Conservation (phyloP, 2,329 filamentous ascomycete genomes). For the Juglanconis juglandina region DNA sequence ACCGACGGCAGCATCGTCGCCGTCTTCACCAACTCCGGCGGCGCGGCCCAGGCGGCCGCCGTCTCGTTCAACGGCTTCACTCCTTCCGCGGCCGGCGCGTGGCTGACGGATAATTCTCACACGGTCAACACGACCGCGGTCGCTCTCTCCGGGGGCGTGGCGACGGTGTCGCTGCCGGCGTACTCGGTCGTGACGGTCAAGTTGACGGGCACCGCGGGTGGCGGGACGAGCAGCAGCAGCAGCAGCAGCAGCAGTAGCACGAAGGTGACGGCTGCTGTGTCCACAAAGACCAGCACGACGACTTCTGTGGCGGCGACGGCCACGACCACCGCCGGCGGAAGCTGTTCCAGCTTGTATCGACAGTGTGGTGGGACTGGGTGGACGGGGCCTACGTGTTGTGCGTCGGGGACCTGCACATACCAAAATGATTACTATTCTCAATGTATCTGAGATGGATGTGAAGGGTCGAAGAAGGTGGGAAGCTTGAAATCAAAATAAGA, state of each 20-base stretch:
- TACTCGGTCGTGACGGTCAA: slow-evolving; percentile 24
- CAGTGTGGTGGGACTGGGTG: slow-evolving; percentile 18
- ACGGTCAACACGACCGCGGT: slow-evolving; percentile 21
- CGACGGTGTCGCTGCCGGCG: slow-evolving; percentile 23
- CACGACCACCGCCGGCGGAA: not conserved
- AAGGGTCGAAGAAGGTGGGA: not conserved
- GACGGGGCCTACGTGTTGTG: slow-evolving; percentile 31
- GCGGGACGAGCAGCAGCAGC: not conserved
- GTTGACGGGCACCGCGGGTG: slow-evolving; percentile 11
- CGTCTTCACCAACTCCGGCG: slow-evolving; percentile 27
- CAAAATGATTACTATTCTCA: slow-evolving; percentile 34
- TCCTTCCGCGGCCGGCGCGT: slow-evolving; percentile 28
- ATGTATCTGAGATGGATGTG: not conserved
- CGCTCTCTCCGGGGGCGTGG: slow-evolving; percentile 19
- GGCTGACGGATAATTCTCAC: slow-evolving; percentile 34
- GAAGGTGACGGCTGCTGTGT: not conserved
- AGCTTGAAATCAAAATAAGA: too few species aligned
- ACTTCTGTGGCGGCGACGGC: not conserved
- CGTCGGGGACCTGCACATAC: slow-evolving; percentile 42
- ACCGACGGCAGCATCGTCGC: slow-evolving; percentile 30
- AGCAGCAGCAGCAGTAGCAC: not conserved
- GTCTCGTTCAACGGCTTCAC: slow-evolving; percentile 29
- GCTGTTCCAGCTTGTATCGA: slow-evolving; percentile 3
- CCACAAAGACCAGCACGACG: not conserved
- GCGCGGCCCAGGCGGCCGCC: slow-evolving; percentile 25